These are phyloP conservation scores for Sporisorium iseilematis-ciliati DNA, from an alignment of 1,284 basidiomycete species.

Conservation along the genomic window DNA sequence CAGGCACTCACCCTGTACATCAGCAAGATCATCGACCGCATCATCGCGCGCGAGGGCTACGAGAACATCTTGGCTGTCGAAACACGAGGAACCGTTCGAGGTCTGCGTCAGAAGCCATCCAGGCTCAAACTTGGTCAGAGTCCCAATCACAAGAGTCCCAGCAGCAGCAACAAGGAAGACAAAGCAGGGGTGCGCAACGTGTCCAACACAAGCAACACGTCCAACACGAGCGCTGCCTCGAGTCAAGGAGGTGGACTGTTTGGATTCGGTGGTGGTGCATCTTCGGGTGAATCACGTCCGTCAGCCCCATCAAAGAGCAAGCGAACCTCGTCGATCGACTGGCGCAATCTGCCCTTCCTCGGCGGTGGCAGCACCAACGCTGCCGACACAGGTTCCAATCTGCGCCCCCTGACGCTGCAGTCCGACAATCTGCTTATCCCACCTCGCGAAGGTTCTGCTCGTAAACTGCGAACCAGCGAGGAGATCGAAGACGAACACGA, in stretches of 20 bases:
- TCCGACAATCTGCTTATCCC: constrained; percentile 34
- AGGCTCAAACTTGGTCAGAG: constrained; percentile 21
- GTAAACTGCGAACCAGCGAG: constrained; percentile 50
- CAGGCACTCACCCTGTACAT: constrained; percentile 92
- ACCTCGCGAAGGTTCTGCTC: constrained; percentile 29
- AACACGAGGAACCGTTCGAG: constrained; percentile 71
- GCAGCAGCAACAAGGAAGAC: constrained; percentile 3
- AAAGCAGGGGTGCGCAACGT: constrained; percentile 18
- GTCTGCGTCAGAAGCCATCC: constrained; percentile 34
- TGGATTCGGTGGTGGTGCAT: constrained; percentile 24
- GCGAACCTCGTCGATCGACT: constrained; percentile 48
- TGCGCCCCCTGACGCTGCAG: constrained; percentile 78
- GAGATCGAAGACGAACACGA: constrained; percentile 59
- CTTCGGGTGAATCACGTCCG: constrained; percentile 6
- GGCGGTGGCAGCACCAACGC: constrained; percentile 31
- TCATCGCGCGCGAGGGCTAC: constrained; percentile 91
- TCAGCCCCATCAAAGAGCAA: constrained; percentile 32
- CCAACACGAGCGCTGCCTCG: constrained; percentile 11
- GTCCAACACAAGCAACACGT: constrained; percentile 19
- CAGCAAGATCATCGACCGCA: constrained; percentile 94
- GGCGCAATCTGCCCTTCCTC: constrained; percentile 52
- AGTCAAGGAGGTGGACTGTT: constrained; percentile 40
- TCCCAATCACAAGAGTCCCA: constrained; percentile 8
- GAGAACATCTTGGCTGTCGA: constrained; percentile 91
- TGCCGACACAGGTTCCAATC: constrained; percentile 75